Percentiles rank a stretch among this genome's conserved stretches.
These are phyloP conservation scores for Erigeron philadelphicus DNA, from an alignment of 140 eudicot species.

Conservation along the genomic window DNA sequence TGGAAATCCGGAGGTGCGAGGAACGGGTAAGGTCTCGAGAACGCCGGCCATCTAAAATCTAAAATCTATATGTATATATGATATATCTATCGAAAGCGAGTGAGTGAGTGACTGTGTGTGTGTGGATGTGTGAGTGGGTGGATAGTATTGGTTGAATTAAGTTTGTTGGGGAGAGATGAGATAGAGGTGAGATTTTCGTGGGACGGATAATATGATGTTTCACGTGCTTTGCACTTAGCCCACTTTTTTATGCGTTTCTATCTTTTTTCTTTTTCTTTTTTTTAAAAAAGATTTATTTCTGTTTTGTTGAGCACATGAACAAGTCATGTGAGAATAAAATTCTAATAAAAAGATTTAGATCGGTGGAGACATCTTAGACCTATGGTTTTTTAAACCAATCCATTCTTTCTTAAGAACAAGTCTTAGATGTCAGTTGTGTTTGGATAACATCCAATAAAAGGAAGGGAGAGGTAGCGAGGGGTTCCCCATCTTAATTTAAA, in stretches of 20 bases:
- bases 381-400: too few species aligned
- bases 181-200: not conserved
- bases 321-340: not conserved
- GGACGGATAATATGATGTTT: constrained; percentile 23
- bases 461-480: too few species aligned
- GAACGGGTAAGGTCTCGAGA: constrained; percentile 52
- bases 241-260: not conserved
- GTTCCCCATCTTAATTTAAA: too few species aligned
- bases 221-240: constrained; percentile 27
- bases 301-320: not conserved
- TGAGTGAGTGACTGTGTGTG: too few species aligned
- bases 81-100: too few species aligned
- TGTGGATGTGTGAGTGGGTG: not conserved
- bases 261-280: too few species aligned
- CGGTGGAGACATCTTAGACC: too few species aligned
- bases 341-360: not conserved
- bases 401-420: too few species aligned
- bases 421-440: too few species aligned
- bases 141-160: constrained; percentile 24
- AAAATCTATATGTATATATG: too few species aligned
- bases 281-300: too few species aligned
- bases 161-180: constrained; percentile 32
- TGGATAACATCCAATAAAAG: too few species aligned
- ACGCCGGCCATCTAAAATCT: constrained; percentile 46
- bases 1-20: constrained; percentile 47